Percentiles rank a stretch among this genome's conserved stretches.
These are phyloP conservation scores for Plasmodium berghei DNA, from an alignment of 169 alveolate species.

Conservation along the genomic window DNA sequence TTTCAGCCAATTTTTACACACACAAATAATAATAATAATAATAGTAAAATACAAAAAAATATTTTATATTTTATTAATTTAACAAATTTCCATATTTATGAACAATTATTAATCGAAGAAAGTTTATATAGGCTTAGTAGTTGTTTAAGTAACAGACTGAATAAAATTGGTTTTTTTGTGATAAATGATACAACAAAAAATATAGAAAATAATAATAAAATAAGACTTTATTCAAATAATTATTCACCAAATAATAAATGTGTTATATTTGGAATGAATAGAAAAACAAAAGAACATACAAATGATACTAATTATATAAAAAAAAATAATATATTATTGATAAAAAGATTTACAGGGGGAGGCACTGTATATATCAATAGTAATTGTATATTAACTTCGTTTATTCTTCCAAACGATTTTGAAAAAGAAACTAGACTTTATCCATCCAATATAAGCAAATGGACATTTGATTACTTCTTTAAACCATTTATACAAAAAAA, in stretches of 20 bases:
- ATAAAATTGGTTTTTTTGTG: conserved; percentile 53
- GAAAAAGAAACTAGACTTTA: conserved; percentile 32
- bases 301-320: conserved; percentile 76
- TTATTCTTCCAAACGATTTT: conserved; percentile 79
- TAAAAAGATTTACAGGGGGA: conserved; percentile 85
- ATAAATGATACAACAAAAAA: conserved; percentile 21
- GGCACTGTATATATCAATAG: conserved; percentile 84
- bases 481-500: background rate
- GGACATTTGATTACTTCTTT: conserved; percentile 39
- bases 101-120: conserved; percentile 57
- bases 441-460: conserved; percentile 54
- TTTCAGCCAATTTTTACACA: conserved; percentile 17
- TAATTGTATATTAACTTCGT: conserved; percentile 72
- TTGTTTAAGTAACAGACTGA: conserved; percentile 14
- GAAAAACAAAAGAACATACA: conserved; percentile 76
- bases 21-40: background rate
- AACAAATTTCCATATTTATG: conserved; percentile 58
- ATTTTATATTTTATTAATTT: conserved; percentile 29
- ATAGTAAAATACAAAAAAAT: conserved; percentile 13
- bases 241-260: conserved; percentile 34
- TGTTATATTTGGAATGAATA: conserved; percentile 82
- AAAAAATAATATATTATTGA: conserved; percentile 58
- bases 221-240: background rate
- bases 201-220: background rate
- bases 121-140: conserved; percentile 56